These are phyloP conservation scores for Ramalina intermedia DNA, from an alignment of 495 filamentous ascomycete genomes.

Conservation along the genomic window DNA sequence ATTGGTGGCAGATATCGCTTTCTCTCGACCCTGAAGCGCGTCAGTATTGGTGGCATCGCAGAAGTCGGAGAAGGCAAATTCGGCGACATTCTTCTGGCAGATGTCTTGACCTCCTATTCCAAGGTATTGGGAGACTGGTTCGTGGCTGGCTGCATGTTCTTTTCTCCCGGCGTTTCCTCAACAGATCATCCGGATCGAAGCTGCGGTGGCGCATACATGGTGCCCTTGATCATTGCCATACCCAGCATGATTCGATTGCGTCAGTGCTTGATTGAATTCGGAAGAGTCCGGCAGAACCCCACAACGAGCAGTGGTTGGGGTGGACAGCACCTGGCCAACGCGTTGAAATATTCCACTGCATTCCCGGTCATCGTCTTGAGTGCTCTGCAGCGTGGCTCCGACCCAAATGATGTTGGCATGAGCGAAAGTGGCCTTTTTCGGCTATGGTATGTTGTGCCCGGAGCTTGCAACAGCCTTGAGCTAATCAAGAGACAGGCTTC, in stretches of 20 bases:
- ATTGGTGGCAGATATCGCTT: conserved; percentile 62
- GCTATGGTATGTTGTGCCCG: conserved; percentile 31
- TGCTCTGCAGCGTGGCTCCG: conserved; percentile 56
- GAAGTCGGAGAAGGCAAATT: conserved; percentile 75
- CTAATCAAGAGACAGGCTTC: conserved; percentile 23
- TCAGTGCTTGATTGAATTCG: conserved; percentile 82
- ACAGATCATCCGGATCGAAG: conserved; percentile 67
- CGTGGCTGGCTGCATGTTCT: conserved; percentile 80
- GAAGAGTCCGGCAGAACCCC: conserved; percentile 45
- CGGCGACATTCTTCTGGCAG: conserved; percentile 84
- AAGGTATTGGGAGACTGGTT: conserved; percentile 85
- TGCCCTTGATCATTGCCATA: conserved; percentile 66
- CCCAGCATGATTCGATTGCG: conserved; percentile 77
- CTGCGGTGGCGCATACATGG: conserved; percentile 60
- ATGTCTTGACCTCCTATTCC: conserved; percentile 87
- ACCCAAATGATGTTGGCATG: conserved; percentile 36
- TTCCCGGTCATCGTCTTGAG: conserved; percentile 80
- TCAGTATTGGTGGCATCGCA: conserved; percentile 67
- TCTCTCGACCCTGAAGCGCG: conserved; percentile 52
- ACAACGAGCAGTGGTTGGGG: conserved; percentile 39
- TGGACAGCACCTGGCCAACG: conserved; percentile 81
- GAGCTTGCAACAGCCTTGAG: not conserved
- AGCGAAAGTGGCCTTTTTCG: conserved; percentile 42
- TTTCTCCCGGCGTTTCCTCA: conserved; percentile 48
- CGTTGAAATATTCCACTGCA: conserved; percentile 76